These are phyloP conservation scores for Conticribra guillardii DNA, from an alignment of 108 stramenopile genomes.

Conservation along the genomic window DNA sequence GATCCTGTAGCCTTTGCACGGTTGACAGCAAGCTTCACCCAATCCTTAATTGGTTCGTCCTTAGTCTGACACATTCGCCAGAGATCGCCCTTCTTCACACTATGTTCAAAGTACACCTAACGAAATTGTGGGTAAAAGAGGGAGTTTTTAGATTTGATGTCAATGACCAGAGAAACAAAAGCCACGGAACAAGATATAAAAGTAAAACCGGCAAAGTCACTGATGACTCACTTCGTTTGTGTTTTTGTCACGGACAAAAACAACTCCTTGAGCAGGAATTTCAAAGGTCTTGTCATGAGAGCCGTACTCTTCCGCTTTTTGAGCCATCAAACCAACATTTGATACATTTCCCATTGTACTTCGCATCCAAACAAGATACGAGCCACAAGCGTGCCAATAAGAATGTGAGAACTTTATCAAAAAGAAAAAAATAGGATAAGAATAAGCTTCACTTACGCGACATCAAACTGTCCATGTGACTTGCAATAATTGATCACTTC, in stretches of 20 bases:
- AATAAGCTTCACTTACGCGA: conserved; percentile 44
- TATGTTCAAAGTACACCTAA: conserved; percentile 73
- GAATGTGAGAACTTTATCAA: neutral
- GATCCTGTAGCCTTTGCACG: conserved; percentile 81
- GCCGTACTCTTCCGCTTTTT: conserved; percentile 95
- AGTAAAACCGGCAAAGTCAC: no score
- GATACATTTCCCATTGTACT: conserved; percentile 79
- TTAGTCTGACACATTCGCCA: conserved; percentile 96
- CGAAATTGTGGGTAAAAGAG: neutral
- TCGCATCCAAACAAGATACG: neutral
- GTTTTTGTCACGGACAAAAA: conserved; percentile 79
- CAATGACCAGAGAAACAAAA: neutral
- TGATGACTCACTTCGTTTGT: conserved; percentile 56
- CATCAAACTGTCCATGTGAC: conserved; percentile 90
- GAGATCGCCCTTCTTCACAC: conserved; percentile 87
- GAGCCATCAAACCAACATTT: conserved; percentile 94
- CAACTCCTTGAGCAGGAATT: conserved; percentile 68
- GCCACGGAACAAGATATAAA: no score
- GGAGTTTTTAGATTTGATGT: neutral
- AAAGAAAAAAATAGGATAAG: neutral
- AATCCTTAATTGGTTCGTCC: conserved; percentile 91
- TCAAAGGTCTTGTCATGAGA: conserved; percentile 95
- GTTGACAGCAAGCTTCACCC: conserved; percentile 89
- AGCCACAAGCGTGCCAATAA: no score
- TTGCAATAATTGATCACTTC: conserved; percentile 88